These are phyloP conservation scores for Citrullus amarus DNA, from an alignment of 306 rosid species.

Conservation along the genomic window DNA sequence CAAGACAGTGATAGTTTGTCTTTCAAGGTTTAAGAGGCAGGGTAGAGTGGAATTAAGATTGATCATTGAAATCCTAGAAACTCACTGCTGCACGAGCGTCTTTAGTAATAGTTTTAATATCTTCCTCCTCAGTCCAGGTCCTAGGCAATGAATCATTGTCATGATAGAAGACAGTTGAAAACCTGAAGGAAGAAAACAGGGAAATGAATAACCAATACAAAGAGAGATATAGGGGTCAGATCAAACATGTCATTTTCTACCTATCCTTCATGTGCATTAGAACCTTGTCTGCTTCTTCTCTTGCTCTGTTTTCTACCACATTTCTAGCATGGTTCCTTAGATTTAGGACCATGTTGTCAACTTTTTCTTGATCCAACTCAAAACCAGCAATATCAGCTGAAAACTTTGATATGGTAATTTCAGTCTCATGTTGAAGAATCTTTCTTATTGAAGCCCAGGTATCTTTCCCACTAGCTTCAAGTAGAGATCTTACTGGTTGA, in stretches of 20 bases:
- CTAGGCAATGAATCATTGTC: constrained; percentile 83
- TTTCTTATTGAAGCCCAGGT: constrained; percentile 69
- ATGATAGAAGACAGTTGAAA: constrained; percentile 65
- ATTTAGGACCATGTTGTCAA: constrained; percentile 31
- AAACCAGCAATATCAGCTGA: constrained; percentile 40
- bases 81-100: constrained; percentile 63
- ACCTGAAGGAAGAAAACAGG: constrained; percentile 31
- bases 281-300: constrained; percentile 71
- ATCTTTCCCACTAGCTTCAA: constrained; percentile 59
- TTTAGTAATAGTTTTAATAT: constrained; percentile 64
- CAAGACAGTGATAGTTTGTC: not conserved
- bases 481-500: constrained; percentile 57
- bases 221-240: not conserved
- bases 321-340: constrained; percentile 54
- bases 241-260: constrained; percentile 24
- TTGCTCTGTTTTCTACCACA: constrained; percentile 64
- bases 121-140: constrained; percentile 86
- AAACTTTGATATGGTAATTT: constrained; percentile 36
- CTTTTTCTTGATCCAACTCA: constrained; percentile 56
- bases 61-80: not conserved
- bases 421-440: constrained; percentile 56
- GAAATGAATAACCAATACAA: not conserved
- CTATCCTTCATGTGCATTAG: constrained; percentile 84
- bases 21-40: not conserved
- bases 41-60: not conserved